A percentile compares a stretch with the other conserved stretches of the same genome.
Evolutionary conservation across 2,329 filamentous ascomycete genomes (phyloP).

Genomic region (Colletotrichum sublineola): DNA sequence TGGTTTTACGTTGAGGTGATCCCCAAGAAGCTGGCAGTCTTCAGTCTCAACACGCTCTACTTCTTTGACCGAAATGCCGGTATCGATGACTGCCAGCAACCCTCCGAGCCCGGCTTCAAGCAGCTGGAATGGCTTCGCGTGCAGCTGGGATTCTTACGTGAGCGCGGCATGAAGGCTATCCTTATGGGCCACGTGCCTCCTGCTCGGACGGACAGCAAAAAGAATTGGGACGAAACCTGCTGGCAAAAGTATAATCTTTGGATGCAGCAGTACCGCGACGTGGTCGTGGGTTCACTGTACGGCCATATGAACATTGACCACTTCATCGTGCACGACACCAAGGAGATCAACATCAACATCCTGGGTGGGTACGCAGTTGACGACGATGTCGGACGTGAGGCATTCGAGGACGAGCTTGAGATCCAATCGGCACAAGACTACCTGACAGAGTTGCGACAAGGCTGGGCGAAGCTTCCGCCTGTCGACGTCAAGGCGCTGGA

Average conservation of each 20-base stretch:
- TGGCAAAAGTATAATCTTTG: slow-evolving; percentile 98
- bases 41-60: slow-evolving; percentile 96
- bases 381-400: slow-evolving; percentile 49
- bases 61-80: slow-evolving; percentile 94
- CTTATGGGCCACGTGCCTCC: slow-evolving; percentile 95
- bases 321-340: slow-evolving; percentile 90
- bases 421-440: slow-evolving; percentile 82
- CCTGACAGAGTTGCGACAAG: slow-evolving; percentile 79
- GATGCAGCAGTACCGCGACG: slow-evolving; percentile 90
- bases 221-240: slow-evolving; percentile 94
- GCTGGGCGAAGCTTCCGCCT: slow-evolving; percentile 83
- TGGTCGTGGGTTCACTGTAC: slow-evolving; percentile 83
- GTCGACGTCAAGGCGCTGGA: slow-evolving; percentile 50
- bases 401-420: slow-evolving; percentile 68
- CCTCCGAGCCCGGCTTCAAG: slow-evolving; percentile 88
- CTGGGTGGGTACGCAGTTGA: slow-evolving; percentile 49
- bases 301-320: slow-evolving; percentile 99
- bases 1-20: slow-evolving; percentile 97
- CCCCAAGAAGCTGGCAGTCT: slow-evolving; percentile 84
- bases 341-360: slow-evolving; percentile 75
- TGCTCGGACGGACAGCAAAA: slow-evolving; percentile 85
- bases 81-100: slow-evolving; percentile 87
- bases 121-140: slow-evolving; percentile 97
- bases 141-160: slow-evolving; percentile 85
- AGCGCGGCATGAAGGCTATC: slow-evolving; percentile 92